Evolutionary conservation across 169 alveolate genomes (phyloP).

Genomic region (Besnoitia besnoiti): DNA sequence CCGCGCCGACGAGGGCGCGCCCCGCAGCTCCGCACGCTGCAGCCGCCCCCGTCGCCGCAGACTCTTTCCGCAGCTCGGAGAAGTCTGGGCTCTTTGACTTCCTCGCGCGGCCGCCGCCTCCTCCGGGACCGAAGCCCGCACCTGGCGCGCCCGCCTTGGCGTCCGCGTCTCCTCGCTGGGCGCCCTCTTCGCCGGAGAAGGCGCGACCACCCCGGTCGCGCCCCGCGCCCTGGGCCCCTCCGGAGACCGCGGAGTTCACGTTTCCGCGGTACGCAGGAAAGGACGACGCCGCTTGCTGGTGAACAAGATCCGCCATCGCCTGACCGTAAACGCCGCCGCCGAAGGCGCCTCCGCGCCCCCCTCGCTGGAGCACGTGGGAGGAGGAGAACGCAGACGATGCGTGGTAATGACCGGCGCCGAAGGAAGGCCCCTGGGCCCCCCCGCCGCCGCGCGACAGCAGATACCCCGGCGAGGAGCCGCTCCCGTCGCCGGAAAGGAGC

Average conservation of each 20-base stretch:
- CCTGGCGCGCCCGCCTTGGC: not conserved
- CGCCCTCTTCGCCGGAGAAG: not conserved
- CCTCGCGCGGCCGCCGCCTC: not conserved
- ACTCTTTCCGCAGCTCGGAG: constrained; percentile 16
- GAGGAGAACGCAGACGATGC: not conserved
- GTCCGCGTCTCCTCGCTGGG: not conserved
- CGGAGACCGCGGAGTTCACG: not conserved
- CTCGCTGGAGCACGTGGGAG: not conserved
- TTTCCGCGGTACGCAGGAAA: not conserved
- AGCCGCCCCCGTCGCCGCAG: not conserved
- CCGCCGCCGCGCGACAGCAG: not conserved
- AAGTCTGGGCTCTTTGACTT: constrained; percentile 22
- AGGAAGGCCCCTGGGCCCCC: not conserved
- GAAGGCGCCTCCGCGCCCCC: not conserved
- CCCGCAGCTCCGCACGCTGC: not conserved
- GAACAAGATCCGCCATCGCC: constrained; percentile 8
- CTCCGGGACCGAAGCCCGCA: not conserved
- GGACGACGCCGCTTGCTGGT: not conserved
- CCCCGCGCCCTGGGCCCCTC: not conserved
- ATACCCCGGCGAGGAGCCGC: constrained; percentile 1
- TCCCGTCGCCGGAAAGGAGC: not conserved
- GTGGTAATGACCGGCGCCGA: not conserved
- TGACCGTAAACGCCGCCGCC: constrained; percentile 25
- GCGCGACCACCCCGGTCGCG: not conserved
- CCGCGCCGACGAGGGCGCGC: not conserved